Evolutionary conservation across 73 alveolate species (phyloP).

Genomic region (Diophrys sp.): DNA sequence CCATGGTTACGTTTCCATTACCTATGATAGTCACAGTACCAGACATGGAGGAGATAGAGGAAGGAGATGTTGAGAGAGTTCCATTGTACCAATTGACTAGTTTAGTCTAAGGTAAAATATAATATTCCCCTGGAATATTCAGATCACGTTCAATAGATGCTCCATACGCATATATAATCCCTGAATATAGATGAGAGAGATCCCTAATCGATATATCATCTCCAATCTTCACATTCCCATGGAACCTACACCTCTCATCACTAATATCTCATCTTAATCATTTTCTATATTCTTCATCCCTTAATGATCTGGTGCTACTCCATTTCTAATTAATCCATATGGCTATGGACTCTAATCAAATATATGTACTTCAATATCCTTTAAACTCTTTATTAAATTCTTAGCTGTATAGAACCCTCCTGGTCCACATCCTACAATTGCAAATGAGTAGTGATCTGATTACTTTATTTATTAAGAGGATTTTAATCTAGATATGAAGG

Average conservation of each 20-base stretch:
- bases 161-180: constrained; percentile 77
- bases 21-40: constrained; percentile 39
- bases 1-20: constrained; percentile 89
- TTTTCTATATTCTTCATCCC: constrained; percentile 67
- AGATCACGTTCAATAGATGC: constrained; percentile 62
- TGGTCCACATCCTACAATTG: constrained; percentile 86
- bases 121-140: no score
- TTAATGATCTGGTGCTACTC: constrained; percentile 88
- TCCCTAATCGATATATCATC: constrained; percentile 37
- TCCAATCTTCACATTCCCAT: constrained; percentile 75
- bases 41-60: no score
- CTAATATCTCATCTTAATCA: constrained; percentile 58
- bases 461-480: not conserved
- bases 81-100: no score
- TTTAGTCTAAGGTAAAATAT: no score
- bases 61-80: no score
- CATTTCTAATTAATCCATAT: constrained; percentile 80
- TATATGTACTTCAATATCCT: constrained; percentile 69
- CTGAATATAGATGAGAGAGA: constrained; percentile 61
- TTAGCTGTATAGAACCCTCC: constrained; percentile 87
- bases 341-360: constrained; percentile 76
- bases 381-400: constrained; percentile 28
- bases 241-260: constrained; percentile 46
- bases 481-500: not conserved
- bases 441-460: constrained; percentile 24